Conservation (phyloP, 768 basidiomycete species). For the Podaxis sp. region DNA sequence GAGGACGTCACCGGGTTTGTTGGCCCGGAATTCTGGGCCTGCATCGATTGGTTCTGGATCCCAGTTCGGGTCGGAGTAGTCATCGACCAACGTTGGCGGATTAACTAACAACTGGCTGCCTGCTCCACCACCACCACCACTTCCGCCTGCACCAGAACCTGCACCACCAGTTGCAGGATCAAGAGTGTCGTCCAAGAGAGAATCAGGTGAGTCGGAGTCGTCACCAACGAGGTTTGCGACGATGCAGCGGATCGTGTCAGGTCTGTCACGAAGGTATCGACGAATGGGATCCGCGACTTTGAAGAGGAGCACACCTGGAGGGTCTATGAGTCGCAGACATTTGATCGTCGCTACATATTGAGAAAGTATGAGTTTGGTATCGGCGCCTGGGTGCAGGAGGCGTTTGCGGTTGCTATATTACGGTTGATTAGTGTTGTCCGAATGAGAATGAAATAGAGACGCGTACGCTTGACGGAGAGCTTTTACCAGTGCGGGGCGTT, state of each 20-base stretch:
- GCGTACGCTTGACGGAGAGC: constrained; percentile 78
- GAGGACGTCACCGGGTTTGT: constrained; percentile 90
- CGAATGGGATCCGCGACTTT: constrained; percentile 94
- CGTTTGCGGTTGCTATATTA: constrained; percentile 72
- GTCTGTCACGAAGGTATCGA: constrained; percentile 80
- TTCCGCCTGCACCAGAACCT: background rate
- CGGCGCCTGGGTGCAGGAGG: constrained; percentile 92
- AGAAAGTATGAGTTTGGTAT: constrained; percentile 84
- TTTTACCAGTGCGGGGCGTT: constrained; percentile 72
- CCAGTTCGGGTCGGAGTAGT: constrained; percentile 92
- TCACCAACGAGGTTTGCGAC: constrained; percentile 90
- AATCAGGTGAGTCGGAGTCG: constrained; percentile 68
- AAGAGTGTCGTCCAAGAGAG: constrained; percentile 80
- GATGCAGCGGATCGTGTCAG: constrained; percentile 93
- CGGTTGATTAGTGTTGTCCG: background rate
- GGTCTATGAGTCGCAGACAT: constrained; percentile 87
- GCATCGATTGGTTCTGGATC: constrained; percentile 96
- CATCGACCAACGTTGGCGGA: constrained; percentile 49
- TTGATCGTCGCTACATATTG: constrained; percentile 94
- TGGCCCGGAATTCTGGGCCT: constrained; percentile 91
- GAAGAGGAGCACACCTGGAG: constrained; percentile 88
- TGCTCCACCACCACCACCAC: background rate
- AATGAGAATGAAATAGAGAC: background rate
- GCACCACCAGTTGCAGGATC: constrained; percentile 59
- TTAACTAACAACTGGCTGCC: background rate